Percentiles rank a stretch among this genome's conserved stretches.
Conservation (phyloP, 2,329 filamentous ascomycete genomes). For the Penicillium sp. region DNA sequence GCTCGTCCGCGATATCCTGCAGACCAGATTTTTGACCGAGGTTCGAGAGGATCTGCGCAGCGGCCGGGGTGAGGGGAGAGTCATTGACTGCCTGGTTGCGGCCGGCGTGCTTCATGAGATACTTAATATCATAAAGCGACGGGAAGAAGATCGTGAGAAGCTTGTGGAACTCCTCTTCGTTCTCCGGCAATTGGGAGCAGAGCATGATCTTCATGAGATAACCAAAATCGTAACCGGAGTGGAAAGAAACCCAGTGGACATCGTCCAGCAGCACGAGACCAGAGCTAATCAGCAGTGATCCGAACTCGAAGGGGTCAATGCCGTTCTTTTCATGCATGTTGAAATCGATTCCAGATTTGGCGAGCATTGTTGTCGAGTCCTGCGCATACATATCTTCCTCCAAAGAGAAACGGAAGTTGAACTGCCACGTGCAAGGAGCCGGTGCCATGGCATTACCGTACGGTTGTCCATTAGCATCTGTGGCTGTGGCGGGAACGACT, state of each 20-base stretch:
- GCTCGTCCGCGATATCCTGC: slow-evolving; percentile 88
- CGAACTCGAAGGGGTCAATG: slow-evolving; percentile 87
- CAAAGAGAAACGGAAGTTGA: slow-evolving; percentile 96
- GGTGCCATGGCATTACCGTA: slow-evolving; percentile 54
- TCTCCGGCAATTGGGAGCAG: slow-evolving; percentile 76
- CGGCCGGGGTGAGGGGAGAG: slow-evolving; percentile 63
- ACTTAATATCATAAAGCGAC: slow-evolving; percentile 92
- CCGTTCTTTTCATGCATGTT: slow-evolving; percentile 78
- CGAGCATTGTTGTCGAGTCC: slow-evolving; percentile 86
- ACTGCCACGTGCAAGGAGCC: slow-evolving; percentile 93
- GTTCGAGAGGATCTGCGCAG: slow-evolving; percentile 73
- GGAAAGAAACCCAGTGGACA: slow-evolving; percentile 95
- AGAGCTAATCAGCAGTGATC: slow-evolving; percentile 83
- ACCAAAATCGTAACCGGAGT: slow-evolving; percentile 97
- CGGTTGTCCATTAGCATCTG: slow-evolving; percentile 49
- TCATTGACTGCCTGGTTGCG: slow-evolving; percentile 64
- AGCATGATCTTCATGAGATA: slow-evolving; percentile 94
- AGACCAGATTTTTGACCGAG: slow-evolving; percentile 89
- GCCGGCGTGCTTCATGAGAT: slow-evolving; percentile 87
- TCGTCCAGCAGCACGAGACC: slow-evolving; percentile 84
- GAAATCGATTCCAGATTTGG: slow-evolving; percentile 92
- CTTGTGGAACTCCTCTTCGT: slow-evolving; percentile 84
- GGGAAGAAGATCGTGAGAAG: slow-evolving; percentile 93
- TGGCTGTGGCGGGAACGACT: slow-evolving; percentile 69
- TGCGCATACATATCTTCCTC: slow-evolving; percentile 98